Evolutionary conservation across 495 filamentous ascomycete genomes (phyloP).

Genomic region (Articulospora tetracladia): DNA sequence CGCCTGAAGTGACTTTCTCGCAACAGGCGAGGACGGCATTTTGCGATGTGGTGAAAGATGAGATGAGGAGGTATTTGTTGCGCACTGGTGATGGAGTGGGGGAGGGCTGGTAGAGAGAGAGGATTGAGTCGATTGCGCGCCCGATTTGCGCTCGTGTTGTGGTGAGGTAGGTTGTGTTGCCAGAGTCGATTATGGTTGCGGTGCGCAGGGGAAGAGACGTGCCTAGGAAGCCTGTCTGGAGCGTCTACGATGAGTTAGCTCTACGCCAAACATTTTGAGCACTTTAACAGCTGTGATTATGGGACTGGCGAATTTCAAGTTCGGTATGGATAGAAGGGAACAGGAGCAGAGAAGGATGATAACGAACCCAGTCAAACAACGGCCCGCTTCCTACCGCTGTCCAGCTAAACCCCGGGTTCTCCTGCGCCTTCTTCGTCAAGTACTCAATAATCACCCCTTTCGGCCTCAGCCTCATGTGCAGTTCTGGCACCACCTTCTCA

Average conservation of each 20-base stretch:
- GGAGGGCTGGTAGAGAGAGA: slow-evolving; percentile 31
- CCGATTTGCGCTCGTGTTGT: slow-evolving; percentile 36
- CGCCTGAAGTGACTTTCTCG: slow-evolving; percentile 27
- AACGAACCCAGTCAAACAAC: slow-evolving; percentile 42
- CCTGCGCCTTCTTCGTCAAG: slow-evolving; percentile 31
- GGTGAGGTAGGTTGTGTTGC: slow-evolving; percentile 32
- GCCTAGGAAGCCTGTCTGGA: slow-evolving; percentile 1
- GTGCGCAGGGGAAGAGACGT: neutral
- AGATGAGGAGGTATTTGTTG: slow-evolving; percentile 41
- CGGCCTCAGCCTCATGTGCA: slow-evolving; percentile 24
- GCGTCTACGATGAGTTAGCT: neutral
- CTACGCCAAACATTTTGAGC: neutral
- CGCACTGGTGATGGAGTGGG: slow-evolving; percentile 9
- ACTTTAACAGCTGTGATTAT: neutral
- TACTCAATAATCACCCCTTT: slow-evolving; percentile 39
- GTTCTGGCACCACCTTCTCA: neutral
- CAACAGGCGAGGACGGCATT: slow-evolving; percentile 31
- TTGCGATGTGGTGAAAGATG: slow-evolving; percentile 35
- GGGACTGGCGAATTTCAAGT: no score
- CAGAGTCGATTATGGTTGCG: slow-evolving; percentile 39
- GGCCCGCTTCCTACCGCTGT: slow-evolving; percentile 38
- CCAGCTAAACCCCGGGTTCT: slow-evolving; percentile 36
- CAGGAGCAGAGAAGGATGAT: neutral
- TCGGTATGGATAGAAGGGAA: neutral
- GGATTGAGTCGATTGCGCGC: slow-evolving; percentile 34